A percentile compares a stretch with the other conserved stretches of the same genome.
Evolutionary conservation across 2,329 filamentous ascomycete species (phyloP).

Genomic region (Sporothrix protearum): DNA sequence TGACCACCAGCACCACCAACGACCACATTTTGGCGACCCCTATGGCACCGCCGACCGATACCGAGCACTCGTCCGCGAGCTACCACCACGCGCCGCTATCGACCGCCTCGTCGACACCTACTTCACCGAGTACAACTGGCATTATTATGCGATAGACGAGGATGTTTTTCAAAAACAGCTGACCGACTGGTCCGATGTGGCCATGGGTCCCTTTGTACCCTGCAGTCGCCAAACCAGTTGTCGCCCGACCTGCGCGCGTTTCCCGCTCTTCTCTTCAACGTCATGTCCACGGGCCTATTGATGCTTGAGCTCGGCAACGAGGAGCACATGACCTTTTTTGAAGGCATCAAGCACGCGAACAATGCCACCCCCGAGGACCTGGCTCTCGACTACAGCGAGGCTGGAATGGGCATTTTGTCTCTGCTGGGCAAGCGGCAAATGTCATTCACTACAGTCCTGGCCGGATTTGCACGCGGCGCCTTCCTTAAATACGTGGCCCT

Average conservation of each 20-base stretch:
- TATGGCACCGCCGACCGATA: slow-evolving; percentile 54
- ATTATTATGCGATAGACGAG: slow-evolving; percentile 55
- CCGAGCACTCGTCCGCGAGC: slow-evolving; percentile 54
- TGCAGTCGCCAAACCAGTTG: slow-evolving; percentile 49
- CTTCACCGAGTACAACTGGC: slow-evolving; percentile 57
- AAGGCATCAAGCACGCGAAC: slow-evolving; percentile 55
- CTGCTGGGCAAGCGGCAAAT: slow-evolving; percentile 57
- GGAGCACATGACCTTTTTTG: slow-evolving; percentile 46
- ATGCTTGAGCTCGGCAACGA: slow-evolving; percentile 45
- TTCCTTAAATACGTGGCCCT: slow-evolving; percentile 59
- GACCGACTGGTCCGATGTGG: slow-evolving; percentile 50
- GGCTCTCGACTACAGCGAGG: slow-evolving; percentile 58
- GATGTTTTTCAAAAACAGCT: slow-evolving; percentile 51
- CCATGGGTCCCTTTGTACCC: slow-evolving; percentile 44
- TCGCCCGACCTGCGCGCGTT: slow-evolving; percentile 53
- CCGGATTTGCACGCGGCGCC: slow-evolving; percentile 53
- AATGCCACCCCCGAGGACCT: slow-evolving; percentile 60
- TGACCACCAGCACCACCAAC: slow-evolving; percentile 14
- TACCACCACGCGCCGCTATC: slow-evolving; percentile 53
- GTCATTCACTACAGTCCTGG: slow-evolving; percentile 54
- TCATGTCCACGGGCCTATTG: slow-evolving; percentile 53
- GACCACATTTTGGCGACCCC: slow-evolving; percentile 36
- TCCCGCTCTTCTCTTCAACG: slow-evolving; percentile 58
- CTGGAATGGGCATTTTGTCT: slow-evolving; percentile 50
- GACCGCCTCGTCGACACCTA: slow-evolving; percentile 54